Base-by-base conservation (phyloP, 1,139 yeast species). In the Pichia sp. region DNA sequence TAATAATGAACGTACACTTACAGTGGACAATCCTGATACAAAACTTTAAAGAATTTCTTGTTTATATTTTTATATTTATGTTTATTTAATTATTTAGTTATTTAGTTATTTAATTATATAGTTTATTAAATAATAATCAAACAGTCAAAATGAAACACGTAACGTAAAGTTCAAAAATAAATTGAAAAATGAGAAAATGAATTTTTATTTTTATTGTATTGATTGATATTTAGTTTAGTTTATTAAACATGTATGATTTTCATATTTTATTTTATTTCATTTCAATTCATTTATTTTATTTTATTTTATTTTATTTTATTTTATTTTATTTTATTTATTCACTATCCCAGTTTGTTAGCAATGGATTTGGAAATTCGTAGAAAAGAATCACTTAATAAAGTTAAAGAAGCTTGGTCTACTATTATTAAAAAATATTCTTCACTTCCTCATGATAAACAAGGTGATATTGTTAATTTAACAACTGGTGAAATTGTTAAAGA, bases 401-500 rank as follows among this genome's bases (percentile, higher is more conserved):
- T 56, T 16, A 46, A 45, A 32, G 45, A 38, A 4, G 51, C 54
- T 49, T 82, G 89, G 87, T 68, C 70, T 25, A 66, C 67, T 10
- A 80, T 82, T 35, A 68, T 82, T 10, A 61, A 68, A 5, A 76
- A 73, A 56, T 81, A 81, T 56, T 73, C 80, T 28, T 55, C 61
- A 3, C 62, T 74, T n/a, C 73, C 71, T 41, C 78, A 73, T 51
- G 67, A 67, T 3, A 62, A 66, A 12, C 80, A 78, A 50, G 82
- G 86, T 41, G 90, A 83, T 58, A 72, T 80, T 29, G 66, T 83
- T n/a, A 86, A 83, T 56, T 57, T 83, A 28, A 57, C 59, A 4
- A 76, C 86, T 0, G 87, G 89, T 2, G 67, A 71, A 42, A 73
- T 83, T 6, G 59, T 78, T 3, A 71, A 66, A 20, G 86, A 83